Evolutionary conservation across 169 alveolate species (phyloP).

Genomic region (Perkinsus chesapeaki): DNA sequence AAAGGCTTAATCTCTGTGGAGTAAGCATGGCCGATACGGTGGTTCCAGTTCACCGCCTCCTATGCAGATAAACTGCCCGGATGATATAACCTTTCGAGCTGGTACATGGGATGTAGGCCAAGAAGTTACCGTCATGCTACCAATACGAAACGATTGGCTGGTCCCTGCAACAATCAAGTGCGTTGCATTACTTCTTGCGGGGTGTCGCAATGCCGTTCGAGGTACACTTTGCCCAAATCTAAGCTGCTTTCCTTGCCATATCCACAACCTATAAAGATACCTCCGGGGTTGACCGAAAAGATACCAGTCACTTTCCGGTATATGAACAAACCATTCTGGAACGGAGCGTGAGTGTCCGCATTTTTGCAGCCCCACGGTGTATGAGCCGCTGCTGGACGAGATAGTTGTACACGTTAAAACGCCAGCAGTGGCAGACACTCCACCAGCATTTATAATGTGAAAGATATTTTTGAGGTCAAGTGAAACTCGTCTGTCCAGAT

Average conservation of each 20-base stretch:
- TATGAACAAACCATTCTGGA: not conserved
- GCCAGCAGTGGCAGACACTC: not conserved
- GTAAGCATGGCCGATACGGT: not conserved
- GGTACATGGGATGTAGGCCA: not conserved
- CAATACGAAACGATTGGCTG: not conserved
- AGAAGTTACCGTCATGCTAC: not conserved
- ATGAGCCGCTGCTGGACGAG: not conserved
- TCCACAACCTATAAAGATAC: not conserved
- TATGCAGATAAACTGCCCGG: not conserved
- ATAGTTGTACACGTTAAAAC: not conserved
- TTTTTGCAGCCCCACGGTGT: not conserved
- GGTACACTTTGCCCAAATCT: not conserved
- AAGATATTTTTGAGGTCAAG: not conserved
- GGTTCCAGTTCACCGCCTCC: not conserved
- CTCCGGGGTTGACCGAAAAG: not conserved
- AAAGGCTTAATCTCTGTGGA: not conserved
- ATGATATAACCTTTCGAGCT: not conserved
- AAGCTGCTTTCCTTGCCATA: not conserved
- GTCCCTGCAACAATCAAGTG: not conserved
- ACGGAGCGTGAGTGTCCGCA: not conserved
- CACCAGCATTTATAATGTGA: not conserved
- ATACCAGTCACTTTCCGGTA: not conserved
- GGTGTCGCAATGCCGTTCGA: not conserved
- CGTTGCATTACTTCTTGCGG: not conserved
- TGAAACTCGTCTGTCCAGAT: not conserved